These are phyloP conservation scores for Penicillium canariense DNA, from an alignment of 495 filamentous ascomycete genomes.

Conservation along the genomic window DNA sequence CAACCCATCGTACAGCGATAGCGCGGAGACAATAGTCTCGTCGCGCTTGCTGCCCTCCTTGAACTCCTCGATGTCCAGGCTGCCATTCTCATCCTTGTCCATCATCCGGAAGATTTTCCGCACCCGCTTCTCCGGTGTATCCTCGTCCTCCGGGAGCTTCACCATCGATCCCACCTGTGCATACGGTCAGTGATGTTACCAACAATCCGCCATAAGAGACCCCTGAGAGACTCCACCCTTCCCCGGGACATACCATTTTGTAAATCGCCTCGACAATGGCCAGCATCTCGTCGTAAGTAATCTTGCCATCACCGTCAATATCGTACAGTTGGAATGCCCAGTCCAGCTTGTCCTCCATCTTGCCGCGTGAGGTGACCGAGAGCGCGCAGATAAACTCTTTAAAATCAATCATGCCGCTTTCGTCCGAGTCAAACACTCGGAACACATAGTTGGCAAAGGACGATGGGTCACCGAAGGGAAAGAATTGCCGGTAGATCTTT, in stretches of 20 bases:
- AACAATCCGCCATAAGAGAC: background rate
- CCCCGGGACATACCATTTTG: conserved; percentile 76
- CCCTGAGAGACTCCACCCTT: background rate
- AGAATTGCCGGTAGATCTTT: conserved; percentile 99
- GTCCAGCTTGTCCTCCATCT: conserved; percentile 99
- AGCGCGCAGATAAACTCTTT: conserved; percentile 99
- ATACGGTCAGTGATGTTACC: background rate
- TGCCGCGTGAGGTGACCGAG: conserved; percentile 92
- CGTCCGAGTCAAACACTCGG: conserved; percentile 97
- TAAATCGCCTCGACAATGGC: conserved; percentile 98
- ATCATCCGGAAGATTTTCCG: conserved; percentile 99
- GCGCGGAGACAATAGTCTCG: conserved; percentile 96
- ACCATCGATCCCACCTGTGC: conserved; percentile 95
- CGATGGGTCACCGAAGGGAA: conserved; percentile 95
- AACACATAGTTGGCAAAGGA: conserved; percentile 99
- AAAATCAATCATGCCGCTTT: conserved; percentile 96
- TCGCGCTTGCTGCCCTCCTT: conserved; percentile 98
- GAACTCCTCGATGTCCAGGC: conserved; percentile 91
- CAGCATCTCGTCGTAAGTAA: conserved; percentile 98
- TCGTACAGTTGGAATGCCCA: conserved; percentile 99
- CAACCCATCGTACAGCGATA: conserved; percentile 93
- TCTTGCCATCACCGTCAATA: conserved; percentile 98
- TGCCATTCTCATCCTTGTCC: conserved; percentile 99
- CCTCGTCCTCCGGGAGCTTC: conserved; percentile 96
- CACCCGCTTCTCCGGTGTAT: conserved; percentile 97